A percentile compares a stretch with the other conserved stretches of the same genome.
phyloP scores from a whole-genome alignment of 2,329 filamentous ascomycete genomes.

The Cordyceps pruinosa region DNA sequence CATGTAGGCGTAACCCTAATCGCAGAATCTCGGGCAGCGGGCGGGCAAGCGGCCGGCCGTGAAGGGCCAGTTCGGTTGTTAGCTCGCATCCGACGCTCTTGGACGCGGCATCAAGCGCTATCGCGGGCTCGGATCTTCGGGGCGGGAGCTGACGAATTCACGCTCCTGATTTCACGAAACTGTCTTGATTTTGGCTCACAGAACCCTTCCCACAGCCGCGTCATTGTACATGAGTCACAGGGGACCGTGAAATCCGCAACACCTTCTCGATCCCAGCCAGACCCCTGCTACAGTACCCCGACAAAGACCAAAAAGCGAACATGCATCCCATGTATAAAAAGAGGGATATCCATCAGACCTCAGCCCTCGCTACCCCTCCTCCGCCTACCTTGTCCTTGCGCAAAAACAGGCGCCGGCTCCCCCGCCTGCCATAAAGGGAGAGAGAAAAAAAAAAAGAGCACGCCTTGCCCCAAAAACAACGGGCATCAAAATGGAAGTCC shows the following conservation, averaged over 20 bases:
- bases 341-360: background rate
- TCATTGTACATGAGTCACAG: background rate
- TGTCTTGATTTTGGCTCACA: background rate
- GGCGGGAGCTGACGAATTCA: background rate
- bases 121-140: conserved; percentile 3
- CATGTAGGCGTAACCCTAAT: background rate
- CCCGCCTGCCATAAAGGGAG: too few species aligned
- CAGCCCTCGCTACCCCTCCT: background rate
- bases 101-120: background rate
- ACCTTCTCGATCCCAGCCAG: background rate
- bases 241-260: background rate
- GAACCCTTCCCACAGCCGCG: too few species aligned
- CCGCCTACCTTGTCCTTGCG: background rate
- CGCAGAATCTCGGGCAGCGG: background rate
- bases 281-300: background rate
- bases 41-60: too few species aligned
- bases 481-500: conserved; percentile 10
- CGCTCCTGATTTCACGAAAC: too few species aligned
- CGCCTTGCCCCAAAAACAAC: background rate
- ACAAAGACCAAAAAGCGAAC: background rate
- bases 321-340: conserved; percentile 4
- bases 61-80: conserved; percentile 2
- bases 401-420: background rate
- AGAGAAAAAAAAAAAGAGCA: background rate
- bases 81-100: conserved; percentile 11